Evolutionary conservation across 148 eudicot genomes (phyloP).

Genomic region (Rhododendron mucronatum): DNA sequence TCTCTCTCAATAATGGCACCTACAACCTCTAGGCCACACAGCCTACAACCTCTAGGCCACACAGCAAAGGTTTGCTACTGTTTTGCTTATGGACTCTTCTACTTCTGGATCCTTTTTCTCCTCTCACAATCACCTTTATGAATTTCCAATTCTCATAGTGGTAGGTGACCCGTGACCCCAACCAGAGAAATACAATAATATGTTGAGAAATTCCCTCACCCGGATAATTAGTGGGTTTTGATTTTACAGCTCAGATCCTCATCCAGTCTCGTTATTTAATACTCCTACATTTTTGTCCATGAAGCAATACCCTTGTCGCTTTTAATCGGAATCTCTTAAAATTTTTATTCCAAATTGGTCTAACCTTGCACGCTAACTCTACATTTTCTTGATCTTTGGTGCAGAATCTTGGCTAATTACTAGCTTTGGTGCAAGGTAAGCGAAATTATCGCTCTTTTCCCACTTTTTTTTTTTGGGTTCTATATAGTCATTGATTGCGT

Average conservation of each 20-base stretch:
- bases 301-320: not conserved
- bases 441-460: not conserved
- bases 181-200: not conserved
- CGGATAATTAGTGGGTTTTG: not conserved
- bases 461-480: not conserved
- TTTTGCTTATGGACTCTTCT: not conserved
- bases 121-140: not conserved
- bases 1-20: not conserved
- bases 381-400: not conserved
- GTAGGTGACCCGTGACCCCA: not conserved
- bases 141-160: not conserved
- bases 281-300: not conserved
- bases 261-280: not conserved
- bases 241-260: constrained; percentile 7
- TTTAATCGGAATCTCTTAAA: constrained; percentile 3
- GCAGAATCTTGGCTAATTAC: not conserved
- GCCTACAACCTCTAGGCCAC: not conserved
- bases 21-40: not conserved
- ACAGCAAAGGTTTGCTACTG: not conserved
- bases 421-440: not conserved
- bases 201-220: not conserved
- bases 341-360: not conserved
- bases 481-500: not conserved
- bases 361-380: constrained; percentile 16
- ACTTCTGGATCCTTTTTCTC: not conserved